These are phyloP conservation scores for Auricularia cornea DNA, from an alignment of 768 basidiomycete genomes.

Conservation along the genomic window DNA sequence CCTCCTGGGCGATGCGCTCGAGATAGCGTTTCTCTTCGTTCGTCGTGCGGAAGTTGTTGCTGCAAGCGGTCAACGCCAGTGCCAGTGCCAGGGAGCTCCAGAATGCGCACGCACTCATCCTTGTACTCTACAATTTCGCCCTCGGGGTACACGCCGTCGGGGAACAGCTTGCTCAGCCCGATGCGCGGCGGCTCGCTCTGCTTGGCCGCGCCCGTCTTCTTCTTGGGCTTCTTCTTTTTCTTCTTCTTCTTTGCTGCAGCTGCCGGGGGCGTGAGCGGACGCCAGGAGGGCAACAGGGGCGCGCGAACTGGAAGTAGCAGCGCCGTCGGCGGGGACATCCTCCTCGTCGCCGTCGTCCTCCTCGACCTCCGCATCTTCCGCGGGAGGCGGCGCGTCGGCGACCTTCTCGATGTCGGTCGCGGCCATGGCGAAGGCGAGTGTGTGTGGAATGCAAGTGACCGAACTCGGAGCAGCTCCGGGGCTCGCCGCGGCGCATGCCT, in stretches of 20 bases:
- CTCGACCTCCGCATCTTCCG: too few species aligned
- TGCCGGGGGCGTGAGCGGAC: neutral
- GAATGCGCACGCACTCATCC: conserved; percentile 68
- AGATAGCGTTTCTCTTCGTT: conserved; percentile 82
- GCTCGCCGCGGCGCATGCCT: too few species aligned
- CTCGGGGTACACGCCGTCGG: conserved; percentile 78
- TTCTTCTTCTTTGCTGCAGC: conserved; percentile 73
- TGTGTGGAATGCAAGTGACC: too few species aligned
- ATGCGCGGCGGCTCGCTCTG: conserved; percentile 92
- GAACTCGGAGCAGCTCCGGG: too few species aligned
- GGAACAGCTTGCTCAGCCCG: conserved; percentile 82
- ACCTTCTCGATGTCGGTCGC: too few species aligned
- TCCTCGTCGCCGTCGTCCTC: too few species aligned
- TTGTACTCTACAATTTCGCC: conserved; percentile 89
- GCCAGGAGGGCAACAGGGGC: too few species aligned
- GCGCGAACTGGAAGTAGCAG: too few species aligned
- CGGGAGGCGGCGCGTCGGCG: too few species aligned
- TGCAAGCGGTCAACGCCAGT: conserved; percentile 23
- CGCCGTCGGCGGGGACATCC: too few species aligned
- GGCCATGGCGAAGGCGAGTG: too few species aligned
- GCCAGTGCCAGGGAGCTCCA: neutral
- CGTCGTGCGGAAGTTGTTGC: conserved; percentile 80
- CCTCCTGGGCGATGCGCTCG: conserved; percentile 71
- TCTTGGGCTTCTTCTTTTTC: conserved; percentile 83
- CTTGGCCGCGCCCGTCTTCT: conserved; percentile 45